Evolutionary conservation across 2,329 filamentous ascomycete genomes (phyloP).

Genomic region (Ampelomyces quisqualis): DNA sequence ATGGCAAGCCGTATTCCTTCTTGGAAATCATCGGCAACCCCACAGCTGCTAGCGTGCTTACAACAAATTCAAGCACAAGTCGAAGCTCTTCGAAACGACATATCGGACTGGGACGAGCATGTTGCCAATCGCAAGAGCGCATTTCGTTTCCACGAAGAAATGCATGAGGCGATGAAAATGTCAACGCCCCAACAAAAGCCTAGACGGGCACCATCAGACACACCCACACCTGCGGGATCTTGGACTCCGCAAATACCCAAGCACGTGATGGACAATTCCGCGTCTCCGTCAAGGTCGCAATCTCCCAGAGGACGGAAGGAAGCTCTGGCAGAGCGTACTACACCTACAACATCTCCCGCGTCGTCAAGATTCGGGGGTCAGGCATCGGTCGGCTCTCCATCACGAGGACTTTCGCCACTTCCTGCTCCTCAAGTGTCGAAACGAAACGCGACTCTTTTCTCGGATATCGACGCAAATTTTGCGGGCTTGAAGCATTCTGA

Average conservation of each 20-base stretch:
- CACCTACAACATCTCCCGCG: slow-evolving; percentile 27
- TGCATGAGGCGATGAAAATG: slow-evolving; percentile 44
- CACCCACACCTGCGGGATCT: slow-evolving; percentile 25
- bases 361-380: slow-evolving; percentile 31
- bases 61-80: slow-evolving; percentile 47
- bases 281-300: slow-evolving; percentile 35
- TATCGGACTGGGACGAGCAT: slow-evolving; percentile 52
- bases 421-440: slow-evolving; percentile 29
- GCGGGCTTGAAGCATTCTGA: slow-evolving; percentile 33
- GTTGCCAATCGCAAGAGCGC: slow-evolving; percentile 53
- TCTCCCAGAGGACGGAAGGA: slow-evolving; percentile 43
- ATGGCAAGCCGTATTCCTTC: slow-evolving; percentile 40
- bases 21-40: slow-evolving; percentile 42
- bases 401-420: slow-evolving; percentile 31
- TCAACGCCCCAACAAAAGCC: slow-evolving; percentile 32
- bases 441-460: slow-evolving; percentile 37
- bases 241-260: slow-evolving; percentile 44
- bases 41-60: slow-evolving; percentile 47
- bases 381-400: slow-evolving; percentile 32
- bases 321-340: slow-evolving; percentile 25
- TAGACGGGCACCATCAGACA: slow-evolving; percentile 27
- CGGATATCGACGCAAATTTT: slow-evolving; percentile 39
- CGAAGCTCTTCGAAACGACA: slow-evolving; percentile 45
- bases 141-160: slow-evolving; percentile 50
- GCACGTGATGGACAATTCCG: slow-evolving; percentile 34